phyloP scores from a whole-genome alignment of 1,139 yeast genomes.

The Yamadazyma spencermartinsiae region DNA sequence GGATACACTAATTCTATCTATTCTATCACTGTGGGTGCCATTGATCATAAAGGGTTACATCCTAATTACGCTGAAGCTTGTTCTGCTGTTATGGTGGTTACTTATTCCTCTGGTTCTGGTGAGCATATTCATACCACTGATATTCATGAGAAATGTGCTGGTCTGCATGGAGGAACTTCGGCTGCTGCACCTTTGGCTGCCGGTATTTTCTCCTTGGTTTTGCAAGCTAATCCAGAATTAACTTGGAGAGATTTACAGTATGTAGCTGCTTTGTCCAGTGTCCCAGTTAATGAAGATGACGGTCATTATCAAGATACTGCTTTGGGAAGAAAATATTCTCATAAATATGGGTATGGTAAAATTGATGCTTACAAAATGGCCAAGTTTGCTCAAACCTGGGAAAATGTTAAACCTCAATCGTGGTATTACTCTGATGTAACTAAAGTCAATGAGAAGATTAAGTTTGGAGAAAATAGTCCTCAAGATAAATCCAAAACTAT shows the following conservation, averaged over 20 bases:
- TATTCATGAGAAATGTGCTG: slow-evolving; percentile 68
- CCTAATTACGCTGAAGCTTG: slow-evolving; percentile 92
- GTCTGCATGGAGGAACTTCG: slow-evolving; percentile 91
- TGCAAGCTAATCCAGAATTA: slow-evolving; percentile 78
- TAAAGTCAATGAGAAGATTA: slow-evolving; percentile 29
- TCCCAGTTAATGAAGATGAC: slow-evolving; percentile 66
- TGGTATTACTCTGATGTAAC: slow-evolving; percentile 62
- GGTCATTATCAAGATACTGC: slow-evolving; percentile 68
- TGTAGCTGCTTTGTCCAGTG: slow-evolving; percentile 70
- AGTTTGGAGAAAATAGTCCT: slow-evolving; percentile 17
- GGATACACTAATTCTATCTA: slow-evolving; percentile 97
- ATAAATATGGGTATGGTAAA: slow-evolving; percentile 90
- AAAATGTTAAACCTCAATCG: slow-evolving; percentile 84
- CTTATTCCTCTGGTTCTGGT: slow-evolving; percentile 89
- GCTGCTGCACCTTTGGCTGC: slow-evolving; percentile 99
- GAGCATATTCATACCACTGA: slow-evolving; percentile 94
- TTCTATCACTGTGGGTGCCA: slow-evolving; percentile 93
- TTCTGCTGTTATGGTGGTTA: slow-evolving; percentile 93
- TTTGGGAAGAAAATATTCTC: slow-evolving; percentile 71
- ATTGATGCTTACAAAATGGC: slow-evolving; percentile 81
- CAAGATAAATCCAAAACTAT: slow-evolving; percentile 29
- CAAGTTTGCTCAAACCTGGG: slow-evolving; percentile 74
- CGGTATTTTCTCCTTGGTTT: slow-evolving; percentile 81
- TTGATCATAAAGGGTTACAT: slow-evolving; percentile 81
- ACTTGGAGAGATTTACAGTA: slow-evolving; percentile 98